A percentile compares a stretch with the other conserved stretches of the same genome.
Evolutionary conservation across 2,329 filamentous ascomycete genomes (phyloP).

Genomic region (Colletotrichum trifolii): DNA sequence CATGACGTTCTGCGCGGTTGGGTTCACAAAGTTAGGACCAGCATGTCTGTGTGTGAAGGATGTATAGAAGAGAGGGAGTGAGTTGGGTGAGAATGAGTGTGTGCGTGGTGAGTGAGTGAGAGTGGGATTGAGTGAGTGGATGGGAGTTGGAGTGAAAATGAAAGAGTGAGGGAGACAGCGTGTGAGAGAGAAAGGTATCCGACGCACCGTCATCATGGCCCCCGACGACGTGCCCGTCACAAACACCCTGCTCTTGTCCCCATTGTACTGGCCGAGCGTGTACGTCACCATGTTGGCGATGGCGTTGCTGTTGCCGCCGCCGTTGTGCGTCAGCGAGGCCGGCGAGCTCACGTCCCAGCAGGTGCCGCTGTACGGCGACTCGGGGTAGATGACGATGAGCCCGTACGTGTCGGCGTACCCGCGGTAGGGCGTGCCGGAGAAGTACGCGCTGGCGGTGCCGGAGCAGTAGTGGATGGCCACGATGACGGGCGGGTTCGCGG

Average conservation of each 20-base stretch:
- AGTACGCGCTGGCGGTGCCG: constrained; percentile 61
- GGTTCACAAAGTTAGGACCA: neutral
- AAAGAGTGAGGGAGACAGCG: too few relatives aligned
- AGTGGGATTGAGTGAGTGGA: neutral
- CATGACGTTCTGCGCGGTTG: constrained; percentile 52
- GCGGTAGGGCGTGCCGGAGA: constrained; percentile 60
- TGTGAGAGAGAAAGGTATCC: neutral
- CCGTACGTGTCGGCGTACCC: constrained; percentile 53
- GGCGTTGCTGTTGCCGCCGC: constrained; percentile 65
- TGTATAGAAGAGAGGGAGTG: neutral
- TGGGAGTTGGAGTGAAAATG: too few relatives aligned
- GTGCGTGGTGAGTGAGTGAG: neutral
- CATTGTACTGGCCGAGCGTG: constrained; percentile 62
- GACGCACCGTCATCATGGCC: constrained; percentile 59
- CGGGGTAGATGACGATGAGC: constrained; percentile 65
- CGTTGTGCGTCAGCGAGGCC: constrained; percentile 63
- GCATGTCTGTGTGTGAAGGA: neutral
- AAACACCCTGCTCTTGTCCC: constrained; percentile 62
- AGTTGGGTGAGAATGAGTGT: neutral
- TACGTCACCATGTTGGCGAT: constrained; percentile 71
- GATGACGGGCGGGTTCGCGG: constrained; percentile 55
- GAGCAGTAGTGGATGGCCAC: constrained; percentile 67
- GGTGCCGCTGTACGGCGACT: constrained; percentile 59
- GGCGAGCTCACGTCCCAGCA: constrained; percentile 70
- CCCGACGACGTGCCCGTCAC: constrained; percentile 62